A percentile compares a stretch with the other conserved stretches of the same genome.
phyloP scores from a whole-genome alignment of 1,284 basidiomycete species.

The Puccinia coronata region DNA sequence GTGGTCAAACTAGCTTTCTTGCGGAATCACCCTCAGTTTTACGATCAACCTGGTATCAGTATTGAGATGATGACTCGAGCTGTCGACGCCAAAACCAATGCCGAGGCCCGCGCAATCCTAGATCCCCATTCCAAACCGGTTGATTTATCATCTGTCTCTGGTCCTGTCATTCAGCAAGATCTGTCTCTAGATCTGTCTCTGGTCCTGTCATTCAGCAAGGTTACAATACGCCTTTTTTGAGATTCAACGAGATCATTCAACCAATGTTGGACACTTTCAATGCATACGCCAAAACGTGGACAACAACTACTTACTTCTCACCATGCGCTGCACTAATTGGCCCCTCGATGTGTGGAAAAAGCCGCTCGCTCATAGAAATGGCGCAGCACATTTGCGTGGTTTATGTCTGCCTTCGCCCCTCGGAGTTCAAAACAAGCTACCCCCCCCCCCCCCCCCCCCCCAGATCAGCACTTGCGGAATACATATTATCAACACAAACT shows the following conservation, averaged over 20 bases:
- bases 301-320: background rate
- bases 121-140: background rate
- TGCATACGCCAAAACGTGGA: background rate
- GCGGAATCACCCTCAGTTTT: no score
- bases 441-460: no score
- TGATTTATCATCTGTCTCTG: background rate
- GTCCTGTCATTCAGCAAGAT: background rate
- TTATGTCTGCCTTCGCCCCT: conserved; percentile 8
- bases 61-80: no score
- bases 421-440: background rate
- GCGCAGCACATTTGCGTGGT: conserved; percentile 13
- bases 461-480: background rate
- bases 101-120: background rate
- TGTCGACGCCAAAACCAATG: background rate
- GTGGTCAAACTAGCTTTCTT: no score
- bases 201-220: no score
- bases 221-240: conserved; percentile 14
- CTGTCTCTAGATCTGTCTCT: no score
- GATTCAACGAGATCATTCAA: background rate
- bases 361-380: background rate
- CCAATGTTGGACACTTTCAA: background rate
- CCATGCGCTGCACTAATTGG: background rate
- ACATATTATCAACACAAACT: background rate
- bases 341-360: conserved; percentile 23
- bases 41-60: no score